A percentile compares a stretch with the other conserved stretches of the same genome.
Evolutionary conservation across 164 flowering plant genomes (phyloP).

Genomic region (Magnolia changhungtana): DNA sequence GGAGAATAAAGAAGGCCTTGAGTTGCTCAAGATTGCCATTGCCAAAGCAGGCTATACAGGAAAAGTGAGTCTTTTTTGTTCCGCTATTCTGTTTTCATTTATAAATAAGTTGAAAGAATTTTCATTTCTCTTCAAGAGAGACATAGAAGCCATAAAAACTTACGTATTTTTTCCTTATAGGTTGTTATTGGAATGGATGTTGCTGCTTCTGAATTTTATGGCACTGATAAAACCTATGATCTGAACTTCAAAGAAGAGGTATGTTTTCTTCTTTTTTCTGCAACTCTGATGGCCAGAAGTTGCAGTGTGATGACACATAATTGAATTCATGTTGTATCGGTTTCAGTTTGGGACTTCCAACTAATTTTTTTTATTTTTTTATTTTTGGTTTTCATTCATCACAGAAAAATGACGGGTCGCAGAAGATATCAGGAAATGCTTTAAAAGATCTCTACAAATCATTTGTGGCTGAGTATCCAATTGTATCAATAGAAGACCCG

Average conservation of each 20-base stretch:
- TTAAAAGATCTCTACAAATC: slow-evolving; percentile 36
- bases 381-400: background rate
- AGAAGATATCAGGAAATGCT: slow-evolving; percentile 28
- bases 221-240: slow-evolving; percentile 30
- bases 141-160: background rate
- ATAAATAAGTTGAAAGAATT: background rate
- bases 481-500: slow-evolving; percentile 39
- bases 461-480: slow-evolving; percentile 29
- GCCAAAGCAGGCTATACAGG: slow-evolving; percentile 43
- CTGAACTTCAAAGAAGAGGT: slow-evolving; percentile 38
- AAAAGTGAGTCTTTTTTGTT: slow-evolving; percentile 17
- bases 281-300: background rate
- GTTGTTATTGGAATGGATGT: slow-evolving; percentile 39
- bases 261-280: background rate
- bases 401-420: slow-evolving; percentile 35
- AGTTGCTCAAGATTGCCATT: slow-evolving; percentile 38
- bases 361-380: background rate
- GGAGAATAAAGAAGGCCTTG: slow-evolving; percentile 50
- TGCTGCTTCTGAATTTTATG: slow-evolving; percentile 38
- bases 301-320: background rate
- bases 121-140: background rate
- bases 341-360: background rate
- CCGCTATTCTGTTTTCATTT: background rate
- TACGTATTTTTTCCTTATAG: slow-evolving; percentile 9
- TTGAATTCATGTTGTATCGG: background rate